Percentiles rank a stretch among this genome's conserved stretches.
phyloP scores from a whole-genome alignment of 495 filamentous ascomycete genomes.

The Penicillium ochrochloron region DNA sequence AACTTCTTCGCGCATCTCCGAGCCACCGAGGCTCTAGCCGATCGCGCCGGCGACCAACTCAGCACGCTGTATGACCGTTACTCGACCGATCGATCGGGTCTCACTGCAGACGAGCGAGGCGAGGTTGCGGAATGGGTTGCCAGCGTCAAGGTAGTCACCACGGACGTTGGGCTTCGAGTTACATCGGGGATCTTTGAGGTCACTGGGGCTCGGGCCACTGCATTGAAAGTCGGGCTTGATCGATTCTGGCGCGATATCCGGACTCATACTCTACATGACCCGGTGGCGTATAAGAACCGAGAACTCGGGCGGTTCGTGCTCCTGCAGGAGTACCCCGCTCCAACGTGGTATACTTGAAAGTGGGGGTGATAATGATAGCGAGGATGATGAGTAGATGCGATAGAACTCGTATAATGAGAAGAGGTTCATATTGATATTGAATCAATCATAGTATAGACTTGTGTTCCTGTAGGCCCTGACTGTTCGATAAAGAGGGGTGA shows the following conservation, averaged over 20 bases:
- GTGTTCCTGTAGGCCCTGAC: not conserved
- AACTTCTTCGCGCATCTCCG: conserved; percentile 62
- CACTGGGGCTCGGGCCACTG: conserved; percentile 58
- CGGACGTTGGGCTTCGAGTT: conserved; percentile 59
- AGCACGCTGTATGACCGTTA: conserved; percentile 47
- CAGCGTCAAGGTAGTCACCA: conserved; percentile 62
- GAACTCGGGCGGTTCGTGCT: conserved; percentile 60
- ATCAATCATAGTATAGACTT: not conserved
- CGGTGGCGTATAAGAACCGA: conserved; percentile 63
- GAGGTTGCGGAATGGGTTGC: conserved; percentile 64
- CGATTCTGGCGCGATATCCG: conserved; percentile 64
- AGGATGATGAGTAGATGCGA: not conserved
- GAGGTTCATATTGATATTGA: not conserved
- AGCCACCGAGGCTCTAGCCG: conserved; percentile 58
- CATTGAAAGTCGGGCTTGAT: conserved; percentile 58
- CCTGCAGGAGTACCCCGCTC: conserved; percentile 54
- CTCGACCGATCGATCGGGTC: conserved; percentile 30
- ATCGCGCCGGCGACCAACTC: conserved; percentile 53
- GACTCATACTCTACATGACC: conserved; percentile 66
- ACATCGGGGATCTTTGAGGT: conserved; percentile 64
- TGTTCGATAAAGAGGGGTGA: not conserved
- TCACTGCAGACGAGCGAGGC: conserved; percentile 54
- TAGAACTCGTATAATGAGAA: not conserved
- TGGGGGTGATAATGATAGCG: not conserved
- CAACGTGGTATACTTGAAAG: conserved; percentile 62